A percentile compares a stretch with the other conserved stretches of the same genome.
Conservation (phyloP, 257 asterid species). For the Vinca minor region DNA sequence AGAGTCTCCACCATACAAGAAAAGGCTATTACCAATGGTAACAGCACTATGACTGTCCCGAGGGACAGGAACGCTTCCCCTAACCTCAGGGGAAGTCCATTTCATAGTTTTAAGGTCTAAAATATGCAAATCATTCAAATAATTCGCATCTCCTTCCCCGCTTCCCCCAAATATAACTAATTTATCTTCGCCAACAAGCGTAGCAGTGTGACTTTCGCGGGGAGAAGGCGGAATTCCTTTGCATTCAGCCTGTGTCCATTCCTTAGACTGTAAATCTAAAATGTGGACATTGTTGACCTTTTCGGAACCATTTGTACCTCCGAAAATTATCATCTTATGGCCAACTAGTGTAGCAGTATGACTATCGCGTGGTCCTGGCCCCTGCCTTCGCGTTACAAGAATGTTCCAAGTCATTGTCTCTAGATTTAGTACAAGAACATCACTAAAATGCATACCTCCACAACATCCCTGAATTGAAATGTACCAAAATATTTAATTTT, state of each 20-base stretch:
- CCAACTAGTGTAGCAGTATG: slow-evolving; percentile 68
- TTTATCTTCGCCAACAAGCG: slow-evolving; percentile 44
- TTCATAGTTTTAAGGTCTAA: slow-evolving; percentile 68
- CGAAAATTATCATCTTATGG: slow-evolving; percentile 66
- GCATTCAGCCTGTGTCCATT: slow-evolving; percentile 72
- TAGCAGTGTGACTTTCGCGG: slow-evolving; percentile 84
- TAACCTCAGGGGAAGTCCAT: slow-evolving; percentile 61
- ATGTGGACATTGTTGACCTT: slow-evolving; percentile 73
- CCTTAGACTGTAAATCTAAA: slow-evolving; percentile 54
- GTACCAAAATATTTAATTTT: too few relatives aligned
- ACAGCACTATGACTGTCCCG: slow-evolving; percentile 83
- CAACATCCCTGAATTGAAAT: slow-evolving; percentile 57
- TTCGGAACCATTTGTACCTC: slow-evolving; percentile 79
- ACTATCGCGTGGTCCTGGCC: slow-evolving; percentile 93
- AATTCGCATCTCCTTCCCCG: slow-evolving; percentile 81
- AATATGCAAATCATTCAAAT: slow-evolving; percentile 67
- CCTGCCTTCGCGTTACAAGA: slow-evolving; percentile 60
- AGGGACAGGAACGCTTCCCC: slow-evolving; percentile 55
- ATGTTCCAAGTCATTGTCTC: slow-evolving; percentile 65
- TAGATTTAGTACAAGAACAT: slow-evolving; percentile 62
- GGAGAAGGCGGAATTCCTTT: slow-evolving; percentile 62
- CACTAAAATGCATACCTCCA: slow-evolving; percentile 90
- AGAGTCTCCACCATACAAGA: slow-evolving; percentile 82
- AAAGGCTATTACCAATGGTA: slow-evolving; percentile 48
- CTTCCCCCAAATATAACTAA: slow-evolving; percentile 84